phyloP scores from a whole-genome alignment of 2,329 filamentous ascomycete species.

The Thelonectria blattea region DNA sequence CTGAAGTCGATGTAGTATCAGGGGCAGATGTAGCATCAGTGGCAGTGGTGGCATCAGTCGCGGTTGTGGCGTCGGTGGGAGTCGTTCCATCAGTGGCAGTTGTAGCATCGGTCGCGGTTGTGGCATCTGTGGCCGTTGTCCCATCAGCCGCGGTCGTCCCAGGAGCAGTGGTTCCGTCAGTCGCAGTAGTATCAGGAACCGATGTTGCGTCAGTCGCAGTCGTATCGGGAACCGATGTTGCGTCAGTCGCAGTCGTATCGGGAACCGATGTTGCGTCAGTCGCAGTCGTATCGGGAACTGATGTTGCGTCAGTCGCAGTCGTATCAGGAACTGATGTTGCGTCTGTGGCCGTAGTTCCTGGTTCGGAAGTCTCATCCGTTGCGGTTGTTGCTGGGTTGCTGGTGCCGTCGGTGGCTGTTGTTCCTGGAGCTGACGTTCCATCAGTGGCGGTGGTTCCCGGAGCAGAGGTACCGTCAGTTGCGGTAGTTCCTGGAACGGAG shows the following conservation, averaged over 20 bases:
- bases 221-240: neutral
- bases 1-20: neutral
- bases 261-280: too few relatives aligned
- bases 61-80: neutral
- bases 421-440: neutral
- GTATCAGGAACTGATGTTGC: too few relatives aligned
- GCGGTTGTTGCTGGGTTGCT: neutral
- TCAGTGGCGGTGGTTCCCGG: neutral
- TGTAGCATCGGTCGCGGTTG: too few relatives aligned
- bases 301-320: too few relatives aligned
- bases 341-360: neutral
- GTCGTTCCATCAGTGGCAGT: too few relatives aligned
- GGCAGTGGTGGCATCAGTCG: neutral
- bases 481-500: neutral
- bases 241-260: neutral
- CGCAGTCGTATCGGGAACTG: too few relatives aligned
- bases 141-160: neutral
- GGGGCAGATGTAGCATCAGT: neutral
- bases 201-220: neutral
- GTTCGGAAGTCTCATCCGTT: neutral
- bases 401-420: neutral
- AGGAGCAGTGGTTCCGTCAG: neutral
- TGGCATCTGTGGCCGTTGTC: neutral
- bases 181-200: neutral
- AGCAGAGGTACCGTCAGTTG: neutral